These are phyloP conservation scores for Cutaneotrichosporon spelunceum DNA, from an alignment of 1,284 basidiomycete species.

Conservation along the genomic window DNA sequence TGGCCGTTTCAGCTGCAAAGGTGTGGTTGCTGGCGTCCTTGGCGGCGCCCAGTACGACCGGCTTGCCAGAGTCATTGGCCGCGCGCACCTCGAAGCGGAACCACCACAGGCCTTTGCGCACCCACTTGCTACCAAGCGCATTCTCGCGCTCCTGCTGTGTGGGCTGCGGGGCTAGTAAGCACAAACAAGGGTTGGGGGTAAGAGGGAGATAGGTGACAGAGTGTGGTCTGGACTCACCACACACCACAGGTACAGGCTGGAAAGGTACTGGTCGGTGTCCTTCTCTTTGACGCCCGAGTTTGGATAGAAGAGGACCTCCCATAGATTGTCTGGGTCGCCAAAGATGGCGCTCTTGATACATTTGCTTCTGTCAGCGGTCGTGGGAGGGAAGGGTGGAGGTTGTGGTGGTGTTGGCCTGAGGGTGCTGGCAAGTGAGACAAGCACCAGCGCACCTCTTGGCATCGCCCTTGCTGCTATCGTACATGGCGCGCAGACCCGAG, in stretches of 20 bases:
- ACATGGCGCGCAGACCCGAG: conserved; percentile 63
- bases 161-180: conserved; percentile 48
- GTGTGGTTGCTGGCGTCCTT: conserved; percentile 82
- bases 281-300: conserved; percentile 62
- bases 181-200: neutral
- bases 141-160: conserved; percentile 70
- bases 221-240: conserved; percentile 59
- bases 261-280: conserved; percentile 54
- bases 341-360: conserved; percentile 52
- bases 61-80: conserved; percentile 28
- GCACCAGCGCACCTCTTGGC: conserved; percentile 43
- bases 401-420: too few species aligned
- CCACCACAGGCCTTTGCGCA: conserved; percentile 74
- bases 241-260: conserved; percentile 74
- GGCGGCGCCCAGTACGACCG: conserved; percentile 48
- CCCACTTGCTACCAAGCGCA: conserved; percentile 67
- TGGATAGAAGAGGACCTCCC: conserved; percentile 71
- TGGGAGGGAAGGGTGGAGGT: too few species aligned
- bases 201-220: neutral
- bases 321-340: conserved; percentile 50
- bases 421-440: too few species aligned
- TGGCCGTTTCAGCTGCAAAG: conserved; percentile 72
- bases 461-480: conserved; percentile 61
- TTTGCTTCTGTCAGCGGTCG: conserved; percentile 33
- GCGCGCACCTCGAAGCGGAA: conserved; percentile 78